Conservation (phyloP, 371 early-diverging fungal species). For the Mucor saturninus region DNA sequence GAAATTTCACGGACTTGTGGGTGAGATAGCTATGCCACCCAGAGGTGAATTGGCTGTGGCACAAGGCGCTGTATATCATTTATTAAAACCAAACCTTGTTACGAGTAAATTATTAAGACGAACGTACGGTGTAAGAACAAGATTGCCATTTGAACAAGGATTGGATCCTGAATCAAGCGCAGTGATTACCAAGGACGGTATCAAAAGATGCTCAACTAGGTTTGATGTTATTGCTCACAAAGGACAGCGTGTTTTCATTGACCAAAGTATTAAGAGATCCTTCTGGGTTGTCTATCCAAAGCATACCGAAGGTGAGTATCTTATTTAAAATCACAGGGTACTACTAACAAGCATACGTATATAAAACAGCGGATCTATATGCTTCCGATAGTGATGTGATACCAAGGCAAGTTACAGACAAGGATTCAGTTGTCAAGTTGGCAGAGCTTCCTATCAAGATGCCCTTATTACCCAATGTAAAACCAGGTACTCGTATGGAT, state of each 20-base stretch:
- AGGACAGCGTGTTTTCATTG: conserved; percentile 46
- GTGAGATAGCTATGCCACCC: conserved; percentile 54
- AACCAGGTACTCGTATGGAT: conserved; percentile 52
- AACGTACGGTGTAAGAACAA: conserved; percentile 63
- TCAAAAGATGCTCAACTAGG: conserved; percentile 51
- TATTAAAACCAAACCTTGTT: conserved; percentile 54
- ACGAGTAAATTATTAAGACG: conserved; percentile 60
- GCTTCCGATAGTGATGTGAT: conserved; percentile 49
- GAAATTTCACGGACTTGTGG: conserved; percentile 36
- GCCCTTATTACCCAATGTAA: conserved; percentile 47
- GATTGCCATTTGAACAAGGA: conserved; percentile 54
- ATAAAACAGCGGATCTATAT: conserved; percentile 30
- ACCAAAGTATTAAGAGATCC: conserved; percentile 27
- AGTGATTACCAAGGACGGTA: conserved; percentile 51
- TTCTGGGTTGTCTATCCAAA: conserved; percentile 42
- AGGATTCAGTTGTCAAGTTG: conserved; percentile 45
- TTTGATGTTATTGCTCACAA: conserved; percentile 53
- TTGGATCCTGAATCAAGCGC: conserved; percentile 54
- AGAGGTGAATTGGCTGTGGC: conserved; percentile 57
- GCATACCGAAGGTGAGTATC: conserved; percentile 37
- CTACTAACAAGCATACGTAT: conserved; percentile 26
- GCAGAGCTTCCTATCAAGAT: conserved; percentile 56
- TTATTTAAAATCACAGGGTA: conserved; percentile 25
- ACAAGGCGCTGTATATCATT: conserved; percentile 57
- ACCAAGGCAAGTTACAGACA: conserved; percentile 50